Base-by-base conservation (phyloP, 2,329 filamentous ascomycete genomes). In the Penicillium sclerotigenum region DNA sequence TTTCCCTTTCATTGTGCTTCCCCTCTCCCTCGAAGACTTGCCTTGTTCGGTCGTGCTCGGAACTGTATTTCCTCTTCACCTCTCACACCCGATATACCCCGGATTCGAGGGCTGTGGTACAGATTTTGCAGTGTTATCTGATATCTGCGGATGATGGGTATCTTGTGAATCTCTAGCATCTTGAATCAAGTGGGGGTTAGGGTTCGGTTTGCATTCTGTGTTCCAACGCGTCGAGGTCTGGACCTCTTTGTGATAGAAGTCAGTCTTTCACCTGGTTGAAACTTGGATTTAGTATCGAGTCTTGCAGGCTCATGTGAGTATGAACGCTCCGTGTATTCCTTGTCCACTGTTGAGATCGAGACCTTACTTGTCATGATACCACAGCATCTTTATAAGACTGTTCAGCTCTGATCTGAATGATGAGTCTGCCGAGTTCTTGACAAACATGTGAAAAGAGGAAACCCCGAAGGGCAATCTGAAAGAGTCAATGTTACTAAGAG, bases 11-110 rank as follows among this genome's bases (percentile, higher is more conserved):
- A 45, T 50, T 53, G 47, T 47, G 13, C 18, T 45, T 46, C 34
- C 29, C 40, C 46, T 50, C 49, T 37, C 22, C 33, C 49, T 60
- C 52, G 53, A 52, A 45, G 53, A 52, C 20, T 60, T 51, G 52
- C 47, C 47, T 45, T 59, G 18, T 54, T 53, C 26, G 40, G 36
- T 52, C 47, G 45, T 47, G 52, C 52, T 58, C 36, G 38, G 46
- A 37, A 53, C 33, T 38, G 42, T 52, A 26, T 51, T 51, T 26
- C 22, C 47, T 5, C 22, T 18, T 18, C 29, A 29, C 22, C 28
- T 20, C 28, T 49, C 41, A 29, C 24, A 4, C 38, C 45, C 53
- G 47, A 46, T 51, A 33, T 57, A 49, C 55, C 55, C 55, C 55
- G 33, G 55, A 57, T 54, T 57, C 45, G 45, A 48, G 45, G 45